Evolutionary conservation across 1,284 basidiomycete species (phyloP), one percentile per base, ranked within the genome.

Genomic region (Sporisorium exsertum): DNA sequence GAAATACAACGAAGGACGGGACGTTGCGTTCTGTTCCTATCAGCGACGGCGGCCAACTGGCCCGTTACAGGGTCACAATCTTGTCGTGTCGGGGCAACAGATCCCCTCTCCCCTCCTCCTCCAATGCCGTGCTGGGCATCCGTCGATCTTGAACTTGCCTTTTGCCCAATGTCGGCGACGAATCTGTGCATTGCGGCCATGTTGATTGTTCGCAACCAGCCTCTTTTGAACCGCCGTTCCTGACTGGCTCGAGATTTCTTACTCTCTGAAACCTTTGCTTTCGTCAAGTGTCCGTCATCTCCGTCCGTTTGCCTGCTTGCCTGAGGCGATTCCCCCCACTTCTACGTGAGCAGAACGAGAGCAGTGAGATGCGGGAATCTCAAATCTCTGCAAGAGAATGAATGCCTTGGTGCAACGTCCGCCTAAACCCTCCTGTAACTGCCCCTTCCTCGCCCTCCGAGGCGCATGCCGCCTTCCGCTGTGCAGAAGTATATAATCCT

Each of bases 11-110:
- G 33, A 12, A 35, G 33, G 33, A 3, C 12, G 33, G 13, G 9
- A 33, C 27, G 27, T 53, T 37, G 35, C 51, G 51, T 53, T 53
- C 35, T 40, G 22, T 37, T 53, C 51, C 51, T 53, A 53, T 53
- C 51, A 37, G 20, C 22, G 8, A 53, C 12, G 6, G 15, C 27
- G 47, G 26, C 26, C 24, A 27, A 49, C 27, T 9, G 47, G 15
- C 7, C 18, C 26, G 37, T 52, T 52, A 37, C 22, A 16, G 5
- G 37, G 51, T n/a, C 51, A 52, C 37, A 16, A 51, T 20, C 32
- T 32, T 33, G 26, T 29, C 47, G 27, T 35, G 51, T 37, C 51
- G 51, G 51, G 40, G 51, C 33, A 32, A 22, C 32, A 37, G 40
- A 13, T n/a, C n/a, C 32, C 33, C 10, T 35, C 32, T n/a, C 16